Evolutionary conservation across 139 green algal genomes (phyloP), one percentile per base, ranked within the genome.

Genomic region (Coccomyxa sp.): DNA sequence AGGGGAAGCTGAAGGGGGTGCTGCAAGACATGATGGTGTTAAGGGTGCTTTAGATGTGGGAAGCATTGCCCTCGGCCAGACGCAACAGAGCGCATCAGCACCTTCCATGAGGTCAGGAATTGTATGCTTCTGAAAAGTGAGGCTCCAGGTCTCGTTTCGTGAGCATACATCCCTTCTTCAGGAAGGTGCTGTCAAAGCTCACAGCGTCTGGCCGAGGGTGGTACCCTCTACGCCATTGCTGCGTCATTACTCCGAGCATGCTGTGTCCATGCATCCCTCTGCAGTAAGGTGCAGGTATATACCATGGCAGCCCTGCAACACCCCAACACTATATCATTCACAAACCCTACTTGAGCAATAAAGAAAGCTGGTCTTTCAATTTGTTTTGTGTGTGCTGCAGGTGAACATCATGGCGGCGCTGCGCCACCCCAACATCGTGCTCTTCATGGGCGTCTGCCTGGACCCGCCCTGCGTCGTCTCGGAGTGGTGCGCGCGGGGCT

Each of bases 321-420:
- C 80, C 87, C 87, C 55, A 91, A 91, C 74, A 74, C 84, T 12
- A 76, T 90, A n/a, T 55, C 87, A 35, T 91, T 88, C 81, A 81
- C 54, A 33, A 50, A 27, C 64, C 64, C 14, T 12, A 27, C 64
- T 72, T 16, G 64, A 16, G 14, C 50, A 14, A 68, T 14, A 68
- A 14, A 68, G 68, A 14, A 73, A 36, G 18, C 24, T 16, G 33
- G 18, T n/a, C n/a, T n/a, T n/a, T n/a, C n/a, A n/a, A n/a, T n/a
- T n/a, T 29, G 34, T 29, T 12, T 74, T 27, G 8, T 10, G 39
- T 39, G 39, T 40, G 31, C 54, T 75, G 82, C 81, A 90, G 81
- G 85, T 87, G 24, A 54, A 68, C 75, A 82, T 91, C 70, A 86
- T 91, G 86, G 68, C 75, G 7, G 39, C 78, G 12, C 80, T 91